Conservation (phyloP, 1,284 basidiomycete species). For the Tylopilus sp. region DNA sequence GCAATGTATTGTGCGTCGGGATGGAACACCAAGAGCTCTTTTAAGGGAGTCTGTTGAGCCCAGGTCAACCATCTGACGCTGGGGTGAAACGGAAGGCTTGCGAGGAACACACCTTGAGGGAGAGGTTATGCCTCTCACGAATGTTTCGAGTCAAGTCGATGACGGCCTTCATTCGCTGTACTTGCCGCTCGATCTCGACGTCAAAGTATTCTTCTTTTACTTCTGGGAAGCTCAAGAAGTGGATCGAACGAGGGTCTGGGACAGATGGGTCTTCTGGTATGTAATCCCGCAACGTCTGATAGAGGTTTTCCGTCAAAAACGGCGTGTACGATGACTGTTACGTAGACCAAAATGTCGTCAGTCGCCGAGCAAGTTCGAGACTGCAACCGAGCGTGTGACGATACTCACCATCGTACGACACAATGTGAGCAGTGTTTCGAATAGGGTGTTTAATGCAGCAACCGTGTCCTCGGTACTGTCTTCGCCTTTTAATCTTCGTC, state of each 20-base stretch:
- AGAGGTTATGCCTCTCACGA: constrained; percentile 83
- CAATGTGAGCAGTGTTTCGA: constrained; percentile 92
- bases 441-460: constrained; percentile 90
- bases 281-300: constrained; percentile 84
- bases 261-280: constrained; percentile 71
- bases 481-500: constrained; percentile 92
- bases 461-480: constrained; percentile 87
- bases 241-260: constrained; percentile 85
- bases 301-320: constrained; percentile 95
- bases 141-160: constrained; percentile 90
- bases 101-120: constrained; percentile 67
- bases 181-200: constrained; percentile 90
- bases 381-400: not conserved
- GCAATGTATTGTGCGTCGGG: constrained; percentile 79
- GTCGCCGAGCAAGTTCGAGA: constrained; percentile 3
- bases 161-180: constrained; percentile 90
- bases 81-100: not conserved
- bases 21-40: constrained; percentile 94
- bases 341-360: constrained; percentile 14
- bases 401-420: constrained; percentile 84
- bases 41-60: constrained; percentile 72
- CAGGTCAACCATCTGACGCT: constrained; percentile 4
- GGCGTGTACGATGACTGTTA: constrained; percentile 93
- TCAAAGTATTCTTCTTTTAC: constrained; percentile 96
- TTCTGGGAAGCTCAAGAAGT: constrained; percentile 92